Percentiles rank a stretch among this genome's conserved stretches.
Conservation (phyloP, 768 basidiomycete genomes). For the Trametes sanguinea region DNA sequence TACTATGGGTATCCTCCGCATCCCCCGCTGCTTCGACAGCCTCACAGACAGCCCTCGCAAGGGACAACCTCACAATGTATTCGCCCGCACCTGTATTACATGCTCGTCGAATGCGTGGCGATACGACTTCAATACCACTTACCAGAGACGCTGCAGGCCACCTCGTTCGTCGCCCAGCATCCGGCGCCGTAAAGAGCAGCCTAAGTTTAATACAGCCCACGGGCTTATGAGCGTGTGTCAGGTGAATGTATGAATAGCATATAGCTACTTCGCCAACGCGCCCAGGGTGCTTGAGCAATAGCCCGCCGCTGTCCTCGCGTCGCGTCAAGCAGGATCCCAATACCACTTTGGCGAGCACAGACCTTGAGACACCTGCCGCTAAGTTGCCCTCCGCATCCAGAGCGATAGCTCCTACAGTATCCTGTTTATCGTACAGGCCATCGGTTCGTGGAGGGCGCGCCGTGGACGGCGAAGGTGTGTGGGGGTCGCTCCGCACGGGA, state of each 20-base stretch:
- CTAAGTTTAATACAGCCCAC: constrained; percentile 35
- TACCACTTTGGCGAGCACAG: background rate
- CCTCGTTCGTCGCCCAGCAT: constrained; percentile 60
- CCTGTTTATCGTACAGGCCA: constrained; percentile 50
- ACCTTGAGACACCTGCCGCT: constrained; percentile 79
- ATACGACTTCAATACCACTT: background rate
- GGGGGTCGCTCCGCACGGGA: background rate
- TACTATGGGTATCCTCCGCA: constrained; percentile 57
- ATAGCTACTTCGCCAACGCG: constrained; percentile 68
- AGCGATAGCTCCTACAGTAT: constrained; percentile 81
- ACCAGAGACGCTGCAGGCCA: constrained; percentile 78
- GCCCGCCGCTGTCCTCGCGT: constrained; percentile 59
- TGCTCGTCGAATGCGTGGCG: background rate
- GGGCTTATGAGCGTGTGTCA: background rate
- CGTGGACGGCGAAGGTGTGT: background rate
- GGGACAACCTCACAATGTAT: constrained; percentile 56
- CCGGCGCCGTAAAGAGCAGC: constrained; percentile 75
- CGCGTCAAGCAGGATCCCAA: background rate
- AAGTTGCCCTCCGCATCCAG: constrained; percentile 47
- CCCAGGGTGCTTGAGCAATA: constrained; percentile 76
- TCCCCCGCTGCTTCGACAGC: constrained; percentile 33
- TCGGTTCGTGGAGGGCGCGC: background rate
- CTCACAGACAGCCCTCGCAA: constrained; percentile 60
- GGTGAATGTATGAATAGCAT: background rate
- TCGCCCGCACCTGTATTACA: constrained; percentile 62